Percentiles rank a stretch among this genome's conserved stretches.
Evolutionary conservation across 768 basidiomycete genomes (phyloP).

Genomic region (Xerocomus potaroensis): DNA sequence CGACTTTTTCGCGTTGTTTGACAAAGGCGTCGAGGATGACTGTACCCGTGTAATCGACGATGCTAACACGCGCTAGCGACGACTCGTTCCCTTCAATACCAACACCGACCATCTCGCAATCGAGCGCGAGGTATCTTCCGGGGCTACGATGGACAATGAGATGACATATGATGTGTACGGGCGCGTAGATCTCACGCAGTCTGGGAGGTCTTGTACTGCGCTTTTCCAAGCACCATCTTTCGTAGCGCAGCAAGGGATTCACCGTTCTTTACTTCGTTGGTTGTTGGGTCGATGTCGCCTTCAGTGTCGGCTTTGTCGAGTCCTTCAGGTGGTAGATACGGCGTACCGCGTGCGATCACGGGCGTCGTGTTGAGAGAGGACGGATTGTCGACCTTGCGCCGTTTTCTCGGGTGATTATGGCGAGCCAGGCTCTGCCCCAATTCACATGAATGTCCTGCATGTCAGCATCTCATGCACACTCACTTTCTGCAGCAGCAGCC

Average conservation of each 20-base stretch:
- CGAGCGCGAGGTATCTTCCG: constrained; percentile 77
- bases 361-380: not conserved
- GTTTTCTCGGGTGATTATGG: constrained; percentile 12
- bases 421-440: constrained; percentile 5
- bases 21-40: constrained; percentile 84
- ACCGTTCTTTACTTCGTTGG: constrained; percentile 38
- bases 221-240: constrained; percentile 50
- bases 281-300: constrained; percentile 16
- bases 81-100: constrained; percentile 80
- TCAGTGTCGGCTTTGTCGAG: not conserved
- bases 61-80: constrained; percentile 79
- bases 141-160: constrained; percentile 37
- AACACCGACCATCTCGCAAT: constrained; percentile 99
- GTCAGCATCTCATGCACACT: constrained; percentile 1
- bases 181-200: constrained; percentile 38
- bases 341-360: constrained; percentile 6
- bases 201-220: constrained; percentile 39
- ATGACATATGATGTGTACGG: not conserved
- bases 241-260: constrained; percentile 46
- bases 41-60: constrained; percentile 86
- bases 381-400: constrained; percentile 14
- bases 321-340: constrained; percentile 1
- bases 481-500: constrained; percentile 56
- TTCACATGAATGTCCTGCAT: too few species aligned
- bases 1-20: constrained; percentile 77